Conservation (phyloP, 805 yeast genomes). For the Myxozyma nipponensis region DNA sequence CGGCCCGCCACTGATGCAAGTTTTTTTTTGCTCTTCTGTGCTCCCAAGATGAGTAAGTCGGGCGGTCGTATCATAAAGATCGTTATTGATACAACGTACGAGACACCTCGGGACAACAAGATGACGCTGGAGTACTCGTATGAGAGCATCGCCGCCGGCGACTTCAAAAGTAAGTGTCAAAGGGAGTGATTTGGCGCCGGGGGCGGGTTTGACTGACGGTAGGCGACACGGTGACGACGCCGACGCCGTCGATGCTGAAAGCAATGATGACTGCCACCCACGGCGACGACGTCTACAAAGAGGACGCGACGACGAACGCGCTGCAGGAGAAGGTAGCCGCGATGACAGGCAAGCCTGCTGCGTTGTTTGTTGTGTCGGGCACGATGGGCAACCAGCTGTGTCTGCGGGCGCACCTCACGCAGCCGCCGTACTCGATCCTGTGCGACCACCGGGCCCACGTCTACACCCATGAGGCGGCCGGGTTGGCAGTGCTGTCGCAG, state of each 20-base stretch:
- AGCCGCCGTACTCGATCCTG: conserved; percentile 81
- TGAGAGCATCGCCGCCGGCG: conserved; percentile 21
- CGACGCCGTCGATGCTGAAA: conserved; percentile 66
- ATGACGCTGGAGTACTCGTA: conserved; percentile 9
- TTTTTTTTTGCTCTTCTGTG: too few species aligned
- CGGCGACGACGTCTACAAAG: conserved; percentile 89
- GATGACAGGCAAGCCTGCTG: conserved; percentile 76
- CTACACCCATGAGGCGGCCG: conserved; percentile 83
- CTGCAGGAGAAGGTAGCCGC: conserved; percentile 63
- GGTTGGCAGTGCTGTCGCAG: conserved; percentile 81
- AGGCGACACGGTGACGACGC: conserved; percentile 83
- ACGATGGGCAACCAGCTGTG: conserved; percentile 89
- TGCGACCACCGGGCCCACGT: conserved; percentile 88
- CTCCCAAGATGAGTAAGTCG: too few species aligned
- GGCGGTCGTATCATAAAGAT: too few species aligned
- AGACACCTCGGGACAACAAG: too few species aligned
- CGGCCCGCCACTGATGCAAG: too few species aligned
- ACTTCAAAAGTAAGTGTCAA: conserved; percentile 18
- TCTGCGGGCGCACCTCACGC: conserved; percentile 64
- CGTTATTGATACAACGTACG: too few species aligned
- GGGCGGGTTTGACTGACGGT: background rate
- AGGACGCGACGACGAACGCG: conserved; percentile 65
- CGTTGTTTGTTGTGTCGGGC: conserved; percentile 80
- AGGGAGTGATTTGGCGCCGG: background rate
- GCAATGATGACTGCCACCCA: conserved; percentile 55